phyloP scores from a whole-genome alignment of 306 rosid species.

The Rosa multiflora region DNA sequence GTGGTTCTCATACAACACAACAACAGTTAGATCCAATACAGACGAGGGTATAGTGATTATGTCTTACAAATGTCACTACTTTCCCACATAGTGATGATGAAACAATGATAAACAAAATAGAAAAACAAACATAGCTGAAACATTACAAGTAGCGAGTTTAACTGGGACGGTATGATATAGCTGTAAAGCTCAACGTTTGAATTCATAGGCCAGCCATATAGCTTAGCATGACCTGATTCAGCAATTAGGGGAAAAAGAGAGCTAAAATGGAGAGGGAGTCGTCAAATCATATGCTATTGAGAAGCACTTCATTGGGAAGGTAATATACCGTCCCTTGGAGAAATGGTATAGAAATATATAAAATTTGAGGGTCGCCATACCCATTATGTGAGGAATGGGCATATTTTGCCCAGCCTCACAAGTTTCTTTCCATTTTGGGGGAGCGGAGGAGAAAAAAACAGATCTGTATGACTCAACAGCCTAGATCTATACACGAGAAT shows the following conservation, averaged over 20 bases:
- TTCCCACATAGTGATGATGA: background rate
- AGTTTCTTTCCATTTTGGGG: background rate
- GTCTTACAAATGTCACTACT: background rate
- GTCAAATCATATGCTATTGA: background rate
- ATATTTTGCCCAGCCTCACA: background rate
- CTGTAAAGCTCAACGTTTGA: background rate
- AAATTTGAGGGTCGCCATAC: background rate
- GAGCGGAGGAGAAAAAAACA: background rate
- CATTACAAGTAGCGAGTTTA: background rate
- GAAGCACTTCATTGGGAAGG: background rate
- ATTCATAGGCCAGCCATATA: background rate
- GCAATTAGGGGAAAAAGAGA: background rate
- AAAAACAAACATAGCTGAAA: background rate
- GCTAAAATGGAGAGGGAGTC: background rate
- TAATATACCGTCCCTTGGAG: background rate
- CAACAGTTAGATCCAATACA: background rate
- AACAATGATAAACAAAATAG: background rate
- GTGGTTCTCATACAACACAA: background rate
- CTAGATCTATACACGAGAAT: background rate
- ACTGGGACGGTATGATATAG: background rate
- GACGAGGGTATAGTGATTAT: background rate
- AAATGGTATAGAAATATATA: background rate
- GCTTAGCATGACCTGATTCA: background rate
- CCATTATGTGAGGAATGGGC: background rate
- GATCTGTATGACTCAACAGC: background rate